phyloP scores from a whole-genome alignment of 805 yeast species.

The Kuraishia borneana region DNA sequence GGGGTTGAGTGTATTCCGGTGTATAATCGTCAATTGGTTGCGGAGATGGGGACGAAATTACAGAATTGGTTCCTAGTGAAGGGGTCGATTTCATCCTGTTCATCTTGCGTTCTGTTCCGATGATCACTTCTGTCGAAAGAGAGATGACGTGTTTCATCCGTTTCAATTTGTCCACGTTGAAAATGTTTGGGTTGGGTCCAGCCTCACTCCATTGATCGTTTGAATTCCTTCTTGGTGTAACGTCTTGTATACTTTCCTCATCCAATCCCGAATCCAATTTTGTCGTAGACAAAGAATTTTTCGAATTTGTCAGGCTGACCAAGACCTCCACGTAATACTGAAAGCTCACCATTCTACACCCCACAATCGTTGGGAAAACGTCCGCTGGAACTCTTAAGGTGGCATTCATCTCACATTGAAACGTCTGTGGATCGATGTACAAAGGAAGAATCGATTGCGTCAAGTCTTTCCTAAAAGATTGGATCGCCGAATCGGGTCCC shows the following conservation, averaged over 20 bases:
- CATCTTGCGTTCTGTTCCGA: constrained; percentile 61
- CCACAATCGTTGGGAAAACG: constrained; percentile 73
- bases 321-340: constrained; percentile 79
- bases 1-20: background rate
- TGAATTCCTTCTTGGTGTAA: constrained; percentile 1
- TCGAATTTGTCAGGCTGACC: constrained; percentile 56
- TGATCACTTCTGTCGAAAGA: constrained; percentile 66
- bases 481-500: constrained; percentile 48
- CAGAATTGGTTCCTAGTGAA: background rate
- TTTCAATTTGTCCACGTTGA: constrained; percentile 74
- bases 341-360: constrained; percentile 62
- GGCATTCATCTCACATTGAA: constrained; percentile 46
- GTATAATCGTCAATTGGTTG: background rate
- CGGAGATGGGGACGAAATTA: background rate
- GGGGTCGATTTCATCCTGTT: constrained; percentile 2
- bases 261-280: constrained; percentile 6
- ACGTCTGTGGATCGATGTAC: constrained; percentile 59
- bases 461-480: constrained; percentile 75
- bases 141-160: constrained; percentile 69
- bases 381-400: constrained; percentile 70
- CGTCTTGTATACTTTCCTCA: constrained; percentile 5
- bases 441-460: constrained; percentile 70
- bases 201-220: background rate
- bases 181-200: constrained; percentile 21
- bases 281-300: background rate